phyloP scores from a whole-genome alignment of 2,329 filamentous ascomycete genomes.

The Penicillium sp. region DNA sequence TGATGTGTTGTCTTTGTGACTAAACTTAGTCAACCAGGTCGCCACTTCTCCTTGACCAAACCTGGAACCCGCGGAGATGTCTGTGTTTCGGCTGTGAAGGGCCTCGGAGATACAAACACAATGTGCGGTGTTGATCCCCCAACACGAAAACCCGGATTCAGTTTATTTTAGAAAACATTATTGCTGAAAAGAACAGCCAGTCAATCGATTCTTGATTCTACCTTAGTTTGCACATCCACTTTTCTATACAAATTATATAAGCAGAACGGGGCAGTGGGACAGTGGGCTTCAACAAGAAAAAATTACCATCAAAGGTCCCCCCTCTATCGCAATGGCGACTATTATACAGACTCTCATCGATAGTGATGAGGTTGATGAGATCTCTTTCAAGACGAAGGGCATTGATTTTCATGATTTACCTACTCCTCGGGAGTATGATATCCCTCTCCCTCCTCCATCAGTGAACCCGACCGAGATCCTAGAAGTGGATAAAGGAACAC shows the following conservation, averaged over 20 bases:
- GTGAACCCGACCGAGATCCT: constrained; percentile 62
- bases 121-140: not conserved
- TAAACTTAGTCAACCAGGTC: not conserved
- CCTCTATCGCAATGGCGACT: constrained; percentile 24
- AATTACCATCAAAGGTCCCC: not conserved
- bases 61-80: not conserved
- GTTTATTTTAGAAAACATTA: not conserved
- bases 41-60: not conserved
- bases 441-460: constrained; percentile 69
- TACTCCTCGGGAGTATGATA: constrained; percentile 36
- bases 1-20: not conserved
- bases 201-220: not conserved
- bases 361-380: constrained; percentile 5
- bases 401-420: constrained; percentile 28
- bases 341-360: constrained; percentile 17
- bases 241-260: constrained; percentile 2
- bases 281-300: not conserved
- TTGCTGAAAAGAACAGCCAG: not conserved
- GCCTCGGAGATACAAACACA: not conserved
- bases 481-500: constrained; percentile 76
- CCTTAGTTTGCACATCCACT: not conserved
- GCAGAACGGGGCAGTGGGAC: not conserved
- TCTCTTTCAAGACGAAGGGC: constrained; percentile 20
- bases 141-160: too few species aligned
- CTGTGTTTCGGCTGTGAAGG: not conserved